Evolutionary conservation across 352 stramenopile genomes (phyloP).

Genomic region (Sclerospora graminicola): DNA sequence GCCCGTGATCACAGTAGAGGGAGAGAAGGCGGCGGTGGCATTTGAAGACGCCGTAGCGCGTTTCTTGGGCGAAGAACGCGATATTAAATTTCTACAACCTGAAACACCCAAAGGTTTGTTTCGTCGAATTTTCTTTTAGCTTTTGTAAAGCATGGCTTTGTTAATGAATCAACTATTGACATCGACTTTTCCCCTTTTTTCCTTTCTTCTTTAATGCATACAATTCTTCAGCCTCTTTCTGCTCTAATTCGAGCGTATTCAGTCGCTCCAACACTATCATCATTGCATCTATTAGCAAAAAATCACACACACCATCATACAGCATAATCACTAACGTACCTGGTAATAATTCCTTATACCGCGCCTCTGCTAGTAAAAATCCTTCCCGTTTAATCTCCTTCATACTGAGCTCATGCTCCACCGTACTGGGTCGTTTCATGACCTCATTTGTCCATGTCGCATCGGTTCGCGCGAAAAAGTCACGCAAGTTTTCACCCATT

Average conservation of each 20-base stretch:
- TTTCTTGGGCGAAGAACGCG: slow-evolving; percentile 81
- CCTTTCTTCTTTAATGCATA: slow-evolving; percentile 70
- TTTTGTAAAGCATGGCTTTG: slow-evolving; percentile 4
- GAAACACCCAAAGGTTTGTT: slow-evolving; percentile 78
- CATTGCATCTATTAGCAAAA: slow-evolving; percentile 6
- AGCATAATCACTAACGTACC: slow-evolving; percentile 25
- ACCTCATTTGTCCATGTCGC: slow-evolving; percentile 58
- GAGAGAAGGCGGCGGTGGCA: slow-evolving; percentile 61
- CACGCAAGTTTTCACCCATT: slow-evolving; percentile 74
- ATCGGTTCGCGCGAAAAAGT: slow-evolving; percentile 82
- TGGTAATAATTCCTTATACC: slow-evolving; percentile 75
- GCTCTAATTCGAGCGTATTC: slow-evolving; percentile 68
- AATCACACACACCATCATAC: not conserved
- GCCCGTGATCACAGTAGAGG: slow-evolving; percentile 77
- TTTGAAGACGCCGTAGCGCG: slow-evolving; percentile 87
- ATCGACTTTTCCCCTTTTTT: slow-evolving; percentile 62
- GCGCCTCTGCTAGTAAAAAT: slow-evolving; percentile 57
- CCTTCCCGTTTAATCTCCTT: slow-evolving; percentile 85
- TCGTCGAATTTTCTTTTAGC: slow-evolving; percentile 48
- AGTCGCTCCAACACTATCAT: slow-evolving; percentile 58
- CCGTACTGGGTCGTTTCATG: slow-evolving; percentile 43
- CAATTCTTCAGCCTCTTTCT: slow-evolving; percentile 68
- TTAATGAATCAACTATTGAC: slow-evolving; percentile 18
- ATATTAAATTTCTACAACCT: slow-evolving; percentile 82
- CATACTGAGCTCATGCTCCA: slow-evolving; percentile 60